Evolutionary conservation across 768 basidiomycete species (phyloP).

Genomic region (Tephrocybe sp.): DNA sequence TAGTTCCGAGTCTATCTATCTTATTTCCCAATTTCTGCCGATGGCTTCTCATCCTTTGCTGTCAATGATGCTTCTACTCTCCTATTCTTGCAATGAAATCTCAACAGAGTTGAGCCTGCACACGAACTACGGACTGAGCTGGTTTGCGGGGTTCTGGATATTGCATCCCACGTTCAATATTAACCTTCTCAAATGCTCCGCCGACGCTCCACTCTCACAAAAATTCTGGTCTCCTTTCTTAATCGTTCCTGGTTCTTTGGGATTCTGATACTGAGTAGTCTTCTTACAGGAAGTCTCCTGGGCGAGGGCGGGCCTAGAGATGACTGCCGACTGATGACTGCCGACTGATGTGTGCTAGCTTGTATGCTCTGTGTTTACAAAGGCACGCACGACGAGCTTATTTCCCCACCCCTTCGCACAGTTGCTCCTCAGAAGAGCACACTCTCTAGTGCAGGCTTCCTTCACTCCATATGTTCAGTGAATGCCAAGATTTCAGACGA

Average conservation of each 20-base stretch:
- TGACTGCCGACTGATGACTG: too few relatives aligned
- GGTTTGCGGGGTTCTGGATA: background rate
- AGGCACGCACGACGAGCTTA: background rate
- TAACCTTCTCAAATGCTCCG: conserved; percentile 1
- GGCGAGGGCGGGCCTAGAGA: too few relatives aligned
- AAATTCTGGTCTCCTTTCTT: background rate
- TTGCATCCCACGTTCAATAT: conserved; percentile 2
- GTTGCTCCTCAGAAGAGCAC: too few relatives aligned
- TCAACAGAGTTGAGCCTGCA: too few relatives aligned
- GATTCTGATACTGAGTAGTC: conserved; percentile 1
- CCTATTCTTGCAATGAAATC: background rate
- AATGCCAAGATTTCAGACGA: background rate
- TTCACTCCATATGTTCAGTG: background rate
- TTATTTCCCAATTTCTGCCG: background rate
- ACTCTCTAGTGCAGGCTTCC: background rate
- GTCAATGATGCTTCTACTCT: too few relatives aligned
- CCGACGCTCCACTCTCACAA: background rate
- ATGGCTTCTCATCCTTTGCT: background rate
- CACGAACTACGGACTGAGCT: conserved; percentile 2
- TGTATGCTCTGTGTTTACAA: conserved; percentile 1
- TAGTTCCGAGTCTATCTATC: background rate
- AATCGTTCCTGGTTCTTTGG: background rate
- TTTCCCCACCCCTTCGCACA: background rate
- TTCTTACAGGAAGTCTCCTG: background rate
- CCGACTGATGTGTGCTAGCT: background rate